Conservation (phyloP, 2,329 filamentous ascomycete genomes). For the Neurospora crassa region DNA sequence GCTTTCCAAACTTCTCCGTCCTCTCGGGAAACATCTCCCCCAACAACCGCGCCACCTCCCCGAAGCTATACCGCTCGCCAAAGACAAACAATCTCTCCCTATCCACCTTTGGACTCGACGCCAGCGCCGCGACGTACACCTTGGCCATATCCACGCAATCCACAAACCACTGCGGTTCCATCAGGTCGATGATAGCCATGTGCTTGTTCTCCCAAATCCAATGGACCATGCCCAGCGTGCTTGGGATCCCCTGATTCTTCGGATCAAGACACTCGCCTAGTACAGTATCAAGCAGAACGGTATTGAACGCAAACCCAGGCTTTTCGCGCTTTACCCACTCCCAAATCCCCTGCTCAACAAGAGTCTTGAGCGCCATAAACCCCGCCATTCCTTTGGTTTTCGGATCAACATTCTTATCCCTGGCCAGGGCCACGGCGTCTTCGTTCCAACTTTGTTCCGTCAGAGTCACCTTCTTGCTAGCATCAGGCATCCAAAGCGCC, state of each 20-base stretch:
- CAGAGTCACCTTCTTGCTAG: slow-evolving; percentile 12
- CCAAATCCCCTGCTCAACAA: slow-evolving; percentile 24
- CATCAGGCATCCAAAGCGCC: slow-evolving; percentile 23
- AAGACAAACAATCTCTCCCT: slow-evolving; percentile 24
- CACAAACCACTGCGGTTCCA: slow-evolving; percentile 22
- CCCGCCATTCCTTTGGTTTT: slow-evolving; percentile 17
- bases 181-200: slow-evolving; percentile 9
- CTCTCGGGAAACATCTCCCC: slow-evolving; percentile 20
- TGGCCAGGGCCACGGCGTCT: slow-evolving; percentile 17
- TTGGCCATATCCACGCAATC: slow-evolving; percentile 22
- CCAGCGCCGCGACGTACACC: slow-evolving; percentile 24
- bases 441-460: slow-evolving; percentile 24
- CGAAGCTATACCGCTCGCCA: slow-evolving; percentile 22
- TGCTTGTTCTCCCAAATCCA: slow-evolving; percentile 20
- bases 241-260: slow-evolving; percentile 19
- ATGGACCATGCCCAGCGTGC: slow-evolving; percentile 24
- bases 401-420: slow-evolving; percentile 7
- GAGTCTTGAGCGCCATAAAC: slow-evolving; percentile 25
- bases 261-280: slow-evolving; percentile 22
- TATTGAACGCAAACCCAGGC: slow-evolving; percentile 23
- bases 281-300: slow-evolving; percentile 23
- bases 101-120: slow-evolving; percentile 17
- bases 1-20: slow-evolving; percentile 13
- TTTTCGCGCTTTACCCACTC: slow-evolving; percentile 22
- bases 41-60: slow-evolving; percentile 21